These are phyloP conservation scores for Arachnopeziza araneosa DNA, from an alignment of 2,329 filamentous ascomycete species.

Conservation along the genomic window DNA sequence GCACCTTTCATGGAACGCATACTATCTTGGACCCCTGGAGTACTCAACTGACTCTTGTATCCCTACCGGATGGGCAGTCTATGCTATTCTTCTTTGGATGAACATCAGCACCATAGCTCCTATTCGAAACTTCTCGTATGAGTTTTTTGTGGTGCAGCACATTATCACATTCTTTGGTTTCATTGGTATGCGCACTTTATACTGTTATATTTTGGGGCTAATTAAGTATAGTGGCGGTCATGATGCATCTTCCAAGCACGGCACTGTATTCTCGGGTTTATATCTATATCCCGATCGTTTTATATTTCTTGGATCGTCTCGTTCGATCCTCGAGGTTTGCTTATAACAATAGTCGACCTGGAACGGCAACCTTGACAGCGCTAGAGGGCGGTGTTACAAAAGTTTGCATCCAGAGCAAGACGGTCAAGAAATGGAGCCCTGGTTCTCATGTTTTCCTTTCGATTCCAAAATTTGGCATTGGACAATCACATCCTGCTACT, in stretches of 20 bases:
- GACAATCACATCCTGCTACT: slow-evolving; percentile 57
- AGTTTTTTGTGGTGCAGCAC: slow-evolving; percentile 65
- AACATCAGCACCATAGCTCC: slow-evolving; percentile 58
- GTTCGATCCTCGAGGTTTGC: slow-evolving; percentile 26
- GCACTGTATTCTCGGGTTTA: slow-evolving; percentile 27
- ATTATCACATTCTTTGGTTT: slow-evolving; percentile 44
- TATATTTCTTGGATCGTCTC: slow-evolving; percentile 22
- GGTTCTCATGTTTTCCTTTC: slow-evolving; percentile 58
- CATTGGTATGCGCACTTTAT: slow-evolving; percentile 12
- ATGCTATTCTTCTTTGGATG: slow-evolving; percentile 61
- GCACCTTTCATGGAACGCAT: slow-evolving; percentile 22
- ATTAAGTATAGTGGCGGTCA: slow-evolving; percentile 23
- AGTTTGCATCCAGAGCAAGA: slow-evolving; percentile 30
- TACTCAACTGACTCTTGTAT: slow-evolving; percentile 27
- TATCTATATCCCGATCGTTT: slow-evolving; percentile 24
- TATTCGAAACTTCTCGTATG: slow-evolving; percentile 59
- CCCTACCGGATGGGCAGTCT: slow-evolving; percentile 51
- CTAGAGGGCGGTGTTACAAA: slow-evolving; percentile 34
- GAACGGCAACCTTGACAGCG: slow-evolving; percentile 22
- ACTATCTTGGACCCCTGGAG: slow-evolving; percentile 20
- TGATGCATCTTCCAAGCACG: slow-evolving; percentile 31
- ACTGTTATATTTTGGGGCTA: not conserved
- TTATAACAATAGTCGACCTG: slow-evolving; percentile 30
- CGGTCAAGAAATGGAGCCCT: slow-evolving; percentile 33
- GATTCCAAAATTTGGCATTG: slow-evolving; percentile 47